A percentile compares a stretch with the other conserved stretches of the same genome.
Conservation (phyloP, 805 yeast species). For the Metschnikowia orientalis region DNA sequence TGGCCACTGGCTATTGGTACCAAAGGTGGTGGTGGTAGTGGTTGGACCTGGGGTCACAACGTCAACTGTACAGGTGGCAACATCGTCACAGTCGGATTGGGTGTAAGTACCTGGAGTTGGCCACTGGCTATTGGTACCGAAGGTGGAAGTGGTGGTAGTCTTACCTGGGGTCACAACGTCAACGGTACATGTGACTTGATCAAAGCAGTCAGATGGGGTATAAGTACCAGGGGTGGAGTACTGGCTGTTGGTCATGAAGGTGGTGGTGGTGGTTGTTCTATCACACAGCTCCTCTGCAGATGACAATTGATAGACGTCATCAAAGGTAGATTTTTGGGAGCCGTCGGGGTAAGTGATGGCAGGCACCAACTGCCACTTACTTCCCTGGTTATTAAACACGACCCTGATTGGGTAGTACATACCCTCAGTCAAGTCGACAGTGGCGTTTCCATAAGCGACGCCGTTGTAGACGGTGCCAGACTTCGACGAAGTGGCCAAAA, state of each 20-base stretch:
- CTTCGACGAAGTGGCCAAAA: constrained; percentile 1
- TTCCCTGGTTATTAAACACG: constrained; percentile 9
- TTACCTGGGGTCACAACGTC: neutral
- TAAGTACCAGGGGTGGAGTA: constrained; percentile 14
- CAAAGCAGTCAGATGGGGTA: constrained; percentile 2
- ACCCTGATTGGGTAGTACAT: constrained; percentile 11
- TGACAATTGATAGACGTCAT: constrained; percentile 2
- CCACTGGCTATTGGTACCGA: neutral
- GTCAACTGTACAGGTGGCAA: constrained; percentile 20
- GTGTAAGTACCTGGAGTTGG: neutral
- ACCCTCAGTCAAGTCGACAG: constrained; percentile 5
- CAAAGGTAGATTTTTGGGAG: constrained; percentile 1
- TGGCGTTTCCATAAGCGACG: constrained; percentile 2
- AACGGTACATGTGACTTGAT: constrained; percentile 3
- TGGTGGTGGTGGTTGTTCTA: constrained; percentile 4
- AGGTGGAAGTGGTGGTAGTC: neutral
- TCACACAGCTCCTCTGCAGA: constrained; percentile 3
- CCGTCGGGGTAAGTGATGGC: constrained; percentile 4
- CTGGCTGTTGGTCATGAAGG: constrained; percentile 4
- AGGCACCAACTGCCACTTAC: constrained; percentile 7
- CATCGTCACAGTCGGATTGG: constrained; percentile 10
- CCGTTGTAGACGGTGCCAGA: constrained; percentile 1
- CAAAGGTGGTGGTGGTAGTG: constrained; percentile 2
- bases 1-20: neutral
- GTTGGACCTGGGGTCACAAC: constrained; percentile 9